phyloP scores from a whole-genome alignment of 306 rosid genomes.

The Datisca glomerata region DNA sequence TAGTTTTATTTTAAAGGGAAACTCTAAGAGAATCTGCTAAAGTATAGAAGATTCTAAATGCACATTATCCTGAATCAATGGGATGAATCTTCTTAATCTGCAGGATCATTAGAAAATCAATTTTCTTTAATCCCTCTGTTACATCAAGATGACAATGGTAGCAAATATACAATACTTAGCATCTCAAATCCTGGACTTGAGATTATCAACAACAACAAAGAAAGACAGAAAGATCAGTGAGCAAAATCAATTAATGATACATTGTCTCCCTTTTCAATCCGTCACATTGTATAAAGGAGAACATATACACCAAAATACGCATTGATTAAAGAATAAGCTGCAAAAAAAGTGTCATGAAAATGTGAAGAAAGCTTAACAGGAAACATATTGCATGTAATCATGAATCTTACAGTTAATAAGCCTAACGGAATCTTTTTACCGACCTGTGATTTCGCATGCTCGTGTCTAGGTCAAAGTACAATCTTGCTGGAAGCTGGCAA shows the following conservation, averaged over 20 bases:
- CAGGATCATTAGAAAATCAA: too few relatives aligned
- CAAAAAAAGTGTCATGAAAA: conserved; percentile 12
- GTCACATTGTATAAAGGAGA: conserved; percentile 58
- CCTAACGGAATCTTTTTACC: conserved; percentile 54
- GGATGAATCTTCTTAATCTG: too few relatives aligned
- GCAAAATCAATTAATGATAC: conserved; percentile 1
- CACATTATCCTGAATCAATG: too few relatives aligned
- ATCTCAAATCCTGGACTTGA: conserved; percentile 47
- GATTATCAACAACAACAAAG: conserved; percentile 16
- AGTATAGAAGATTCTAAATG: too few relatives aligned
- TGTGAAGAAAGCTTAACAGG: neutral
- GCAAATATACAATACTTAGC: conserved; percentile 55
- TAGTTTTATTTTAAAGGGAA: too few relatives aligned
- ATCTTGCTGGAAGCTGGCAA: conserved; percentile 49
- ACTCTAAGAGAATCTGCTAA: neutral
- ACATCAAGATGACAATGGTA: too few relatives aligned
- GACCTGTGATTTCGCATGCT: conserved; percentile 24
- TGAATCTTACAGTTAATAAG: conserved; percentile 41
- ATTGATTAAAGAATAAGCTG: conserved; percentile 54
- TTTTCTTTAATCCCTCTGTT: too few relatives aligned
- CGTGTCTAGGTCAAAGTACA: conserved; percentile 45
- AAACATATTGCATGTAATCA: neutral
- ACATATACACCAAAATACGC: conserved; percentile 40
- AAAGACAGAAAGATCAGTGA: neutral
- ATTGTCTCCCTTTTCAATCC: neutral